phyloP scores from a whole-genome alignment of 1,139 yeast species.

The Suhomyces chickasaworum region DNA sequence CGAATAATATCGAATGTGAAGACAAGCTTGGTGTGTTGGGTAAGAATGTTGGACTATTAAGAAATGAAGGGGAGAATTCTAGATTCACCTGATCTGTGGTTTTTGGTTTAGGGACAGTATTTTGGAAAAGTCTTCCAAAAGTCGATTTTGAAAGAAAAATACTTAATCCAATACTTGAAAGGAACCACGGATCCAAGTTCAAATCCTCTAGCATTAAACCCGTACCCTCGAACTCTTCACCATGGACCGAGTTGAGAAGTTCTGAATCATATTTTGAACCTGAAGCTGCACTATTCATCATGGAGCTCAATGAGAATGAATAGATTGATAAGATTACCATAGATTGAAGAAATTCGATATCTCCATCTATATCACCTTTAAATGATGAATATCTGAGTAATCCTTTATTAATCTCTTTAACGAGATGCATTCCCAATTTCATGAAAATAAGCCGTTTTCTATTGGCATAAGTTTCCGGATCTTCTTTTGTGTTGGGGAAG shows the following conservation, averaged over 20 bases:
- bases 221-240: slow-evolving; percentile 4
- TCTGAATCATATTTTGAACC: neutral
- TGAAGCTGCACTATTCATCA: slow-evolving; percentile 18
- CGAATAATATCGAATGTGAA: slow-evolving; percentile 31
- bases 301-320: slow-evolving; percentile 58
- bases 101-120: neutral
- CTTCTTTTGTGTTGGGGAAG: slow-evolving; percentile 25
- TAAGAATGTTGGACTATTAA: slow-evolving; percentile 4
- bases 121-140: slow-evolving; percentile 30
- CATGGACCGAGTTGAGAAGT: neutral
- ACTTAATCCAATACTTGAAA: slow-evolving; percentile 59
- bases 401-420: slow-evolving; percentile 47
- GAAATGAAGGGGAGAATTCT: slow-evolving; percentile 3
- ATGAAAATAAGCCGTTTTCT: slow-evolving; percentile 27
- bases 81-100: neutral
- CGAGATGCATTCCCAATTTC: slow-evolving; percentile 32
- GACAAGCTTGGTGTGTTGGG: neutral
- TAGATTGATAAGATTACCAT: slow-evolving; percentile 63
- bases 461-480: slow-evolving; percentile 23
- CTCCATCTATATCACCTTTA: slow-evolving; percentile 27
- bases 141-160: slow-evolving; percentile 53
- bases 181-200: slow-evolving; percentile 61
- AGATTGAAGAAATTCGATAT: slow-evolving; percentile 66
- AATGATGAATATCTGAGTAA: slow-evolving; percentile 33
- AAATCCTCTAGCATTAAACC: slow-evolving; percentile 18